These are phyloP conservation scores for Myxozyma nipponensis DNA, from an alignment of 805 yeast species.

Conservation along the genomic window DNA sequence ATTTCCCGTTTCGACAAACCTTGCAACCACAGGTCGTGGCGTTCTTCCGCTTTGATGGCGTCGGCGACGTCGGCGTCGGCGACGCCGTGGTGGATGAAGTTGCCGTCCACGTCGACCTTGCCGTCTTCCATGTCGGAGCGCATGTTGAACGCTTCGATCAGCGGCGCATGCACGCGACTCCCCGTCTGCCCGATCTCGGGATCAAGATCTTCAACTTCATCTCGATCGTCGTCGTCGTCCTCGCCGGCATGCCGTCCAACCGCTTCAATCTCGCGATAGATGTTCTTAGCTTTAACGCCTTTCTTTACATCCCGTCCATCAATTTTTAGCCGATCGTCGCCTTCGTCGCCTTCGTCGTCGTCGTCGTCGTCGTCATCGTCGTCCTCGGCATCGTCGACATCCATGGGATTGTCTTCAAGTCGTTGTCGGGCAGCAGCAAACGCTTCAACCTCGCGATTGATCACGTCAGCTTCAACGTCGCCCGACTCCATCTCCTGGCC, in stretches of 20 bases:
- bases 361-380: constrained; percentile 25
- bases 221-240: constrained; percentile 25
- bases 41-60: constrained; percentile 29
- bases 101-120: constrained; percentile 57
- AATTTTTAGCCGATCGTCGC: too few species aligned
- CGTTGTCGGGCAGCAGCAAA: constrained; percentile 14
- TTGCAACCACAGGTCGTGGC: constrained; percentile 43
- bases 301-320: constrained; percentile 1
- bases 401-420: constrained; percentile 18
- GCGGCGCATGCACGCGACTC: constrained; percentile 35
- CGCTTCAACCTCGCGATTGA: constrained; percentile 22
- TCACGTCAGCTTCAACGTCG: constrained; percentile 7
- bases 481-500: constrained; percentile 26
- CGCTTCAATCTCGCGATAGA: background rate
- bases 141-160: constrained; percentile 61
- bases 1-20: constrained; percentile 41
- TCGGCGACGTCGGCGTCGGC: constrained; percentile 40
- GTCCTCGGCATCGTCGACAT: constrained; percentile 31
- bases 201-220: constrained; percentile 18
- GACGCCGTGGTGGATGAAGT: constrained; percentile 46
- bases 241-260: constrained; percentile 28
- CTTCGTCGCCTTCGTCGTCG: too few species aligned
- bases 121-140: constrained; percentile 58
- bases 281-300: too few species aligned
- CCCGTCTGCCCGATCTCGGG: constrained; percentile 24